These are phyloP conservation scores for Priceomyces melissophilus DNA, from an alignment of 805 yeast species.

Conservation along the genomic window DNA sequence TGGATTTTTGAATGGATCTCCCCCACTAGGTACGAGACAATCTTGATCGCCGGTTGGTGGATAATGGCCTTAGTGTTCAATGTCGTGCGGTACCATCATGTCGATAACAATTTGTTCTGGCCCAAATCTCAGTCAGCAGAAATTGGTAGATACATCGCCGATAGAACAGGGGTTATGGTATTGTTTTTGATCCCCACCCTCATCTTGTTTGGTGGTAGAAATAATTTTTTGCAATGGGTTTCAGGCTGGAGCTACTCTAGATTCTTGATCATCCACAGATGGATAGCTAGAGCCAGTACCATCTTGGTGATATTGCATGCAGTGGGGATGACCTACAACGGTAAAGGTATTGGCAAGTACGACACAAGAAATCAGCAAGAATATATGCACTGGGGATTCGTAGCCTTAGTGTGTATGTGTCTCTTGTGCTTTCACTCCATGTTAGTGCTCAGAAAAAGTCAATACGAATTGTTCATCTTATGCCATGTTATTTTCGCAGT, in stretches of 20 bases:
- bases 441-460: slow-evolving; percentile 59
- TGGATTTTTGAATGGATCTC: slow-evolving; percentile 24
- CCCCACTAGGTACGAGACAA: slow-evolving; percentile 53
- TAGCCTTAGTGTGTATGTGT: slow-evolving; percentile 20
- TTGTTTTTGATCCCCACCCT: slow-evolving; percentile 55
- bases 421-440: slow-evolving; percentile 23
- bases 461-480: slow-evolving; percentile 48
- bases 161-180: slow-evolving; percentile 51
- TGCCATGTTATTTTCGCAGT: slow-evolving; percentile 25
- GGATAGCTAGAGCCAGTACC: slow-evolving; percentile 54
- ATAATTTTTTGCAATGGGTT: slow-evolving; percentile 59
- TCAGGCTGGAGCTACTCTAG: slow-evolving; percentile 64
- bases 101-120: slow-evolving; percentile 24
- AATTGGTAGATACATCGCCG: slow-evolving; percentile 45
- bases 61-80: slow-evolving; percentile 27
- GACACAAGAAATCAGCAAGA: slow-evolving; percentile 20
- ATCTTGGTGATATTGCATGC: slow-evolving; percentile 55
- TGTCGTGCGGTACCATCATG: slow-evolving; percentile 23
- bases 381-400: slow-evolving; percentile 34
- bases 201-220: slow-evolving; percentile 67
- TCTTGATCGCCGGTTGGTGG: slow-evolving; percentile 40
- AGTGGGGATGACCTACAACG: slow-evolving; percentile 51
- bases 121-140: slow-evolving; percentile 17
- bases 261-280: slow-evolving; percentile 63
- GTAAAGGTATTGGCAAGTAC: slow-evolving; percentile 33